Evolutionary conservation across 108 stramenopile species (phyloP), one percentile per base, ranked within the genome.

Genomic region (Nitzschia sp.): DNA sequence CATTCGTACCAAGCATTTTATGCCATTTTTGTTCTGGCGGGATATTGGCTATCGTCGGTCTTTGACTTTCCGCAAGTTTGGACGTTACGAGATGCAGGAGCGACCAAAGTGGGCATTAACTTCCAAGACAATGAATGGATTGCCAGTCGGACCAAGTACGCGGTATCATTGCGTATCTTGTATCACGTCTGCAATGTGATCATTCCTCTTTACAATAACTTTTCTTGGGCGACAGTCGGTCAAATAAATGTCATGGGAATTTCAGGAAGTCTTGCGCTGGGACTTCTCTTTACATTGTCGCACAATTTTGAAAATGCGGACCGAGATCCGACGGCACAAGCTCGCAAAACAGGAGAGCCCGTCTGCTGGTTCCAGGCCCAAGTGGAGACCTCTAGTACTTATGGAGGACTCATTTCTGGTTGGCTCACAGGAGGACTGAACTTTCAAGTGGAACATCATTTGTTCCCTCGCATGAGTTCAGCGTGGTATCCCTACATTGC

Each of bases 401-500:
- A 95, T 58, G 96, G 96, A 56, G 96, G 96, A 21, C 69, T 75
- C 59, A 79, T 93, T 53, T 82, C 94, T 1, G 94, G 94, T 8
- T 77, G 67, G 55, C 54, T 95, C 15, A 93, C 92, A 23, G 96
- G 96, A 23, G 94, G 94, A 30, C 87, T 97, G 58, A 97, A 97
- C 75, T 97, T 95, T 76, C 96, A 97, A 75, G 86, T 95, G 31
- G 96, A 97, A 73, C 96, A 97, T 73, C 96, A 97, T 67, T 79
- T 97, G 77, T 97, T 95, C 72, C 96, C 96, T 19, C 83, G 96
- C 34, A 92, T 97, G 91, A 78, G 79, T 61, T 85, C 84, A 19
- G 90, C 95, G 32, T 96, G 96, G 94, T 99, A 98, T 75, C 98
- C 98, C 11, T 92, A 79, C 75, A 99, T 99, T 80, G 97, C 98